Conservation (phyloP, 306 rosid species). For the Quercus variabilis region DNA sequence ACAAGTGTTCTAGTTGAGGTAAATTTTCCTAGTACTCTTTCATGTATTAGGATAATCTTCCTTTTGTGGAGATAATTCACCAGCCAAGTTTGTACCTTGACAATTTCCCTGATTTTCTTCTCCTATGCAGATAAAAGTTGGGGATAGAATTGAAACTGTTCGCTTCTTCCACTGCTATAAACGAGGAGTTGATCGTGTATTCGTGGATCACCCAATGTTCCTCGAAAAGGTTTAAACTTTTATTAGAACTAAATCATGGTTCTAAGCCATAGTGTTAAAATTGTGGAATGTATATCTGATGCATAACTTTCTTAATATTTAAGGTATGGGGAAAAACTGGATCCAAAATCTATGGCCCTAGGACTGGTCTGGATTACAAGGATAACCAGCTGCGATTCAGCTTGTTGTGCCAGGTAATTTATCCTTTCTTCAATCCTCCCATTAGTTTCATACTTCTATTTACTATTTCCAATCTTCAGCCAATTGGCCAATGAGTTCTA, state of each 20-base stretch:
- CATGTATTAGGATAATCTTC: neutral
- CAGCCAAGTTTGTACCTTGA: neutral
- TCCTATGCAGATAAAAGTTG: constrained; percentile 43
- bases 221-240: constrained; percentile 55
- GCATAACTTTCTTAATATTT: constrained; percentile 8
- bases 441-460: neutral
- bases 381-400: constrained; percentile 75
- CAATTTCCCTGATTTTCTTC: neutral
- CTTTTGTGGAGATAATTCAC: neutral
- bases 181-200: constrained; percentile 83
- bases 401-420: constrained; percentile 62
- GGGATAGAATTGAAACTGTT: constrained; percentile 51
- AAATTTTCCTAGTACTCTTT: neutral
- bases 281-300: neutral
- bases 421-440: neutral
- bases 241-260: neutral
- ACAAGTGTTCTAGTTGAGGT: constrained; percentile 54
- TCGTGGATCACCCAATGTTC: constrained; percentile 69
- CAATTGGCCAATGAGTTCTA: too few relatives aligned
- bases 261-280: neutral
- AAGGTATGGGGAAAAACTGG: constrained; percentile 81
- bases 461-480: neutral
- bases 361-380: constrained; percentile 56
- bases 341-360: constrained; percentile 69
- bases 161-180: constrained; percentile 75